Conservation (phyloP, 2,329 filamentous ascomycete genomes). For the Alternaria hordeiaustralica region DNA sequence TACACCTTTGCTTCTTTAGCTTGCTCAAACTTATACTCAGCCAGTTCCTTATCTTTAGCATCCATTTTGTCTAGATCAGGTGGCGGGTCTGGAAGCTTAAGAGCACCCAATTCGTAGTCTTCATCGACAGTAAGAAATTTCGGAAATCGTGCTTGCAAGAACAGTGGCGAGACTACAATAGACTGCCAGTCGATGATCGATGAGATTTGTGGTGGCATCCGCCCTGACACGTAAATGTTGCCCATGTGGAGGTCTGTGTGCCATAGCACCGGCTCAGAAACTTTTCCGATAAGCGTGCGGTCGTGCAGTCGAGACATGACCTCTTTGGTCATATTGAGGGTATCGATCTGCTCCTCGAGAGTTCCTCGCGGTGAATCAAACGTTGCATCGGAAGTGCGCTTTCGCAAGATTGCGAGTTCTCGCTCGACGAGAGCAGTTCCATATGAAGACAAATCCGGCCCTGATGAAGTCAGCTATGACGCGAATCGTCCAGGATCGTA, state of each 20-base stretch:
- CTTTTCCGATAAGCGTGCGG: slow-evolving; percentile 4
- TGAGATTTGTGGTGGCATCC: slow-evolving; percentile 23
- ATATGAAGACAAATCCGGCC: slow-evolving; percentile 24
- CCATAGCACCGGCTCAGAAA: slow-evolving; percentile 18
- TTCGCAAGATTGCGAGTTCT: slow-evolving; percentile 17
- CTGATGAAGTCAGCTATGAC: slow-evolving; percentile 17
- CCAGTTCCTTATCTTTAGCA: slow-evolving; percentile 4
- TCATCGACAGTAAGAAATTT: slow-evolving; percentile 22
- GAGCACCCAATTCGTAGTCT: slow-evolving; percentile 16
- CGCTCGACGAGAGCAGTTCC: slow-evolving; percentile 26
- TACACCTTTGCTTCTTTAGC: slow-evolving; percentile 38
- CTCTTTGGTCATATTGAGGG: slow-evolving; percentile 19
- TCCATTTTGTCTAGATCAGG: slow-evolving; percentile 17
- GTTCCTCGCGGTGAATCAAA: slow-evolving; percentile 16
- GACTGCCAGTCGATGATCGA: slow-evolving; percentile 38
- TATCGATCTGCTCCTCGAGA: slow-evolving; percentile 18
- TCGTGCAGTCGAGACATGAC: slow-evolving; percentile 15
- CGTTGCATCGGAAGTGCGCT: not conserved
- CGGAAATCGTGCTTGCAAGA: slow-evolving; percentile 25
- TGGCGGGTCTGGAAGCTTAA: slow-evolving; percentile 11
- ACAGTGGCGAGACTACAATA: slow-evolving; percentile 25
- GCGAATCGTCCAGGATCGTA: not conserved
- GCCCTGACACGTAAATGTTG: slow-evolving; percentile 41
- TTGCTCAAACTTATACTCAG: slow-evolving; percentile 9
- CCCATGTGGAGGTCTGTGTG: slow-evolving; percentile 50